Percentiles rank a stretch among this genome's conserved stretches.
Conservation (phyloP, 352 stramenopile genomes). For the Pythium rishiriense region DNA sequence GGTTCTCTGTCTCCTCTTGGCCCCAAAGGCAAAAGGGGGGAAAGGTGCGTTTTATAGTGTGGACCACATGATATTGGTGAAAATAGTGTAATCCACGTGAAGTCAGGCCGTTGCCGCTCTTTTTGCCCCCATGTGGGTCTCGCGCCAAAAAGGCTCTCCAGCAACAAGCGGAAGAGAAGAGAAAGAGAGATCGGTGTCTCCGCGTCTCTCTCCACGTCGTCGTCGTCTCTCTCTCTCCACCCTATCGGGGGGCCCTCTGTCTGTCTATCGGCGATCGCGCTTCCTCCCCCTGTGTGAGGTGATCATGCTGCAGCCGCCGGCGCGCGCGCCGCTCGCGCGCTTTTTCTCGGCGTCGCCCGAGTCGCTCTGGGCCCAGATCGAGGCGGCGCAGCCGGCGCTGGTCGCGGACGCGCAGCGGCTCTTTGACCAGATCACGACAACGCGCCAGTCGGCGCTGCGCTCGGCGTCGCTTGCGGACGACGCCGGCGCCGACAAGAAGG, state of each 20-base stretch:
- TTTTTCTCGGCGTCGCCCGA: conserved; percentile 30
- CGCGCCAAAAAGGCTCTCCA: conserved; percentile 29
- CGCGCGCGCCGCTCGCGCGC: conserved; percentile 14
- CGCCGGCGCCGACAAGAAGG: conserved; percentile 6
- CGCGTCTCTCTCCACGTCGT: background rate
- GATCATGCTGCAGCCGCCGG: background rate
- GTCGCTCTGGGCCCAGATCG: conserved; percentile 29
- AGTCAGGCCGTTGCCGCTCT: conserved; percentile 15
- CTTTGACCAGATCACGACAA: conserved; percentile 35
- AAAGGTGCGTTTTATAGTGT: conserved; percentile 3
- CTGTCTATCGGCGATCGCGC: background rate
- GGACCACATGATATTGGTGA: conserved; percentile 1
- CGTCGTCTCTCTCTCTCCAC: background rate
- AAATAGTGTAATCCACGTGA: conserved; percentile 17
- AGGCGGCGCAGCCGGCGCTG: conserved; percentile 21
- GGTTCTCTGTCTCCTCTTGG: background rate
- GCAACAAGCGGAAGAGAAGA: conserved; percentile 7
- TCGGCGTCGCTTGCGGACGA: conserved; percentile 25
- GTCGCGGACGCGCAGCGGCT: conserved; percentile 27
- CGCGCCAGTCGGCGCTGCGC: conserved; percentile 33
- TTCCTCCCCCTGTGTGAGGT: too few species aligned
- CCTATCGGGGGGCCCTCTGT: background rate
- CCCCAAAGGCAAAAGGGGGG: background rate
- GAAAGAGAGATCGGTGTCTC: conserved; percentile 2
- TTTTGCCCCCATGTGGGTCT: conserved; percentile 20